A percentile compares a stretch with the other conserved stretches of the same genome.
Conservation (phyloP, 129 eudicot genomes). For the Smallanthus sonchifolius region DNA sequence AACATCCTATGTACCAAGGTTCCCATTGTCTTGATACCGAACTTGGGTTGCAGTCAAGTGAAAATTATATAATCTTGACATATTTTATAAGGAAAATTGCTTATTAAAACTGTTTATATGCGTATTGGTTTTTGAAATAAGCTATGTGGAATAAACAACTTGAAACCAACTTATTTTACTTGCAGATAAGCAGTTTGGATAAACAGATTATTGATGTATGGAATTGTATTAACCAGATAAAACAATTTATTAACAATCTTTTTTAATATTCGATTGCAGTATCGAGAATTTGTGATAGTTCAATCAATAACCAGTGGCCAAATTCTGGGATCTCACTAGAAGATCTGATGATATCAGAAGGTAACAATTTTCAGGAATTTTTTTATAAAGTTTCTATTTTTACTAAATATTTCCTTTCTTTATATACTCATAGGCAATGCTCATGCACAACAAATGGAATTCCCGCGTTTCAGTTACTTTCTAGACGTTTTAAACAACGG, state of each 20-base stretch:
- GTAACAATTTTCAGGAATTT: slow-evolving; percentile 17
- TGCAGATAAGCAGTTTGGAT: background rate
- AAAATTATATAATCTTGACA: slow-evolving; percentile 8
- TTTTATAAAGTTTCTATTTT: background rate
- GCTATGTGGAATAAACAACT: background rate
- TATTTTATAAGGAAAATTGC: background rate
- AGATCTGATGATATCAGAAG: slow-evolving; percentile 48
- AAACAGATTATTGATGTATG: background rate
- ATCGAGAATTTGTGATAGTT: slow-evolving; percentile 36
- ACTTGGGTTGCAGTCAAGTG: slow-evolving; percentile 41
- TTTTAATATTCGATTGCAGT: slow-evolving; percentile 20
- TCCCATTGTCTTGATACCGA: slow-evolving; percentile 33
- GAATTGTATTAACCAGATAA: background rate
- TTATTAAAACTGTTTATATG: background rate
- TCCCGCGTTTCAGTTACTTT: slow-evolving; percentile 41
- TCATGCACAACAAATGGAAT: slow-evolving; percentile 35
- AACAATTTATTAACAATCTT: background rate
- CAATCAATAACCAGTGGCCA: slow-evolving; percentile 27
- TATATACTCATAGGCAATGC: slow-evolving; percentile 1
- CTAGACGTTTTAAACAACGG: slow-evolving; percentile 48
- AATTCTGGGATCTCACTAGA: slow-evolving; percentile 44
- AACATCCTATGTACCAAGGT: slow-evolving; percentile 33
- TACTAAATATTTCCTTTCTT: background rate
- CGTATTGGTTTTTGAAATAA: background rate
- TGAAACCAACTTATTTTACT: background rate